Base-by-base conservation (phyloP, 495 filamentous ascomycete species). In the Antarctomyces pellizariae region DNA sequence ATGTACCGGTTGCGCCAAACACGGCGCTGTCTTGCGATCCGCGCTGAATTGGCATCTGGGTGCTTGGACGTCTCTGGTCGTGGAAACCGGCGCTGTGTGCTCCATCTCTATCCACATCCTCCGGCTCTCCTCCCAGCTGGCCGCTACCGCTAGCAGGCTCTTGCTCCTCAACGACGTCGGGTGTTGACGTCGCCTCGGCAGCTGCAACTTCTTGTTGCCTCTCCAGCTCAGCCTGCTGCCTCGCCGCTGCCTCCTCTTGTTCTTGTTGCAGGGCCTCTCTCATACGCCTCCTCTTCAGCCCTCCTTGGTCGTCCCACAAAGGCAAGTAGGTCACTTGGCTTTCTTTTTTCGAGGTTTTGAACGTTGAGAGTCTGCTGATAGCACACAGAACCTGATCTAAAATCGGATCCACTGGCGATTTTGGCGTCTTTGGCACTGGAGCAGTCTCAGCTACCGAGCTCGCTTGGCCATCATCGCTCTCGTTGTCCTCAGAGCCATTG, bases 121-220 rank as follows among this genome's bases (percentile, higher is more conserved):
- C 83, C 0, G 82, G 82, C 38, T 91, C 82, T 5, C 83, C 83
- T 28, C 83, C 83, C 10, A 93, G 58, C 29, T 84, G 79, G 18
- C 89, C 57, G 42, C 83, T 93, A 7, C 80, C 77, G 43, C 72
- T 77, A 41, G 79, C 78, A 2, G 67, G 65, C 24, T 65, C 59
- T 20, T 63, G 59, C 24, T 69, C 64, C 19, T 65, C 60, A 9
- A 29, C 10, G 8, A 41, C 52, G 28, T 51, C 50, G 7, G 37
- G 27, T 1, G 48, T 42, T n/a, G 50, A 45, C 8, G 25, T 28
- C 19, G 35, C 31, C n/a, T n/a, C n/a, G 20, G 34, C 42, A 12
- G 55, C 47, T 32, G 61, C 56, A 1, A 64, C 32, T 7, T 62
- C 37, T 30, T 58, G 26, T 31, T 41, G 35, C 9, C 35, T 33